These are phyloP conservation scores for Exophiala calicioides DNA, from an alignment of 2,329 filamentous ascomycete species.

Conservation along the genomic window DNA sequence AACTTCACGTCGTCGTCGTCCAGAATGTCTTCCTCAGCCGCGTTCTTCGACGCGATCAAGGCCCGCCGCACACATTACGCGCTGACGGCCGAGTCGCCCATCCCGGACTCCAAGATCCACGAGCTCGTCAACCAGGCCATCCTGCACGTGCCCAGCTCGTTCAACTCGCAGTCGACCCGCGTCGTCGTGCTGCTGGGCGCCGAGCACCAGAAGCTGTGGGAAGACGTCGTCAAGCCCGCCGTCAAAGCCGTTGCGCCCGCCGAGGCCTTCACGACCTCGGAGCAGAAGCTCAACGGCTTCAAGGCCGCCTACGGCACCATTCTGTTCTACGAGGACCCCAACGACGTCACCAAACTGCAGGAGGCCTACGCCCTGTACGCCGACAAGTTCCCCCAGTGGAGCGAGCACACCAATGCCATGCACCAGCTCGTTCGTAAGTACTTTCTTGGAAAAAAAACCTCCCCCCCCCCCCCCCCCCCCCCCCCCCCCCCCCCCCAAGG, in stretches of 20 bases:
- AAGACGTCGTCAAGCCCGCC: slow-evolving; percentile 37
- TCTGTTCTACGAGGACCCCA: slow-evolving; percentile 82
- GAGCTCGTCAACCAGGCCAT: slow-evolving; percentile 24
- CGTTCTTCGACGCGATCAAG: slow-evolving; percentile 20
- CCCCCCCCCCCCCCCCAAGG: background rate
- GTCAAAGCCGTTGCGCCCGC: slow-evolving; percentile 24
- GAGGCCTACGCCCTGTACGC: slow-evolving; percentile 63
- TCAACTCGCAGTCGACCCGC: slow-evolving; percentile 86
- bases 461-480: no score
- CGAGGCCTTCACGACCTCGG: slow-evolving; percentile 17
- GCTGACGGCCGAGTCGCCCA: slow-evolving; percentile 22
- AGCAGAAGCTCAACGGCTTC: slow-evolving; percentile 23
- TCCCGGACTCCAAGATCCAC: slow-evolving; percentile 26
- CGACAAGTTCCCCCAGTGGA: slow-evolving; percentile 77
- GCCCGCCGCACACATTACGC: slow-evolving; percentile 27
- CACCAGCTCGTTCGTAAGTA: slow-evolving; percentile 45
- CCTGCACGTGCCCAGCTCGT: slow-evolving; percentile 64
- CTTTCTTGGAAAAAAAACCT: no score
- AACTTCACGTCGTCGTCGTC: no score
- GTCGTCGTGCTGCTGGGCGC: slow-evolving; percentile 74
- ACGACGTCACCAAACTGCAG: slow-evolving; percentile 56
- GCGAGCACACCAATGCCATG: slow-evolving; percentile 76
- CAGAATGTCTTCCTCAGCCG: slow-evolving; percentile 14
- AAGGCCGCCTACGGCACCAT: slow-evolving; percentile 71
- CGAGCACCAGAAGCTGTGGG: slow-evolving; percentile 89